phyloP scores from a whole-genome alignment of 2,329 filamentous ascomycete genomes.

The Geoglossum cookeanum region DNA sequence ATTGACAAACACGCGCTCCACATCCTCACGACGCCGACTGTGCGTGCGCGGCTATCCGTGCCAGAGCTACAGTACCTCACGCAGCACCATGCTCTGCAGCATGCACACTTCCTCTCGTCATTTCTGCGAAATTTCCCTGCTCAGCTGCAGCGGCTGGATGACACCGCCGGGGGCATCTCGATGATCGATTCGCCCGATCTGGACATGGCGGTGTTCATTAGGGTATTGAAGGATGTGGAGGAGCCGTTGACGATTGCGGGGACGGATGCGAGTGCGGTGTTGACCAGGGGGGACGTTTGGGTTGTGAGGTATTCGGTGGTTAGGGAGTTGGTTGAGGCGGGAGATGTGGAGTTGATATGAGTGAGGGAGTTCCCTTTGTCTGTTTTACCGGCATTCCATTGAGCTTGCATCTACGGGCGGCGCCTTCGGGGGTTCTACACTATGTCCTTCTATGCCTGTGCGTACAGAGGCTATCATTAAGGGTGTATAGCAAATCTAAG shows the following conservation, averaged over 20 bases:
- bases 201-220: slow-evolving; percentile 67
- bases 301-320: slow-evolving; percentile 18
- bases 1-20: slow-evolving; percentile 62
- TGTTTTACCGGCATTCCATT: slow-evolving; percentile 4
- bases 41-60: slow-evolving; percentile 47
- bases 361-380: background rate
- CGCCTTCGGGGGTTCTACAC: background rate
- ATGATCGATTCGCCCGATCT: slow-evolving; percentile 84
- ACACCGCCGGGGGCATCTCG: slow-evolving; percentile 70
- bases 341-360: slow-evolving; percentile 18
- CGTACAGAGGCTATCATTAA: too few species aligned
- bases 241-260: slow-evolving; percentile 16
- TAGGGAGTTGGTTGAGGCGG: slow-evolving; percentile 14
- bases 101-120: slow-evolving; percentile 66
- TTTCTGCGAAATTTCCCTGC: slow-evolving; percentile 71
- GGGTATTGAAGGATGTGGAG: slow-evolving; percentile 43
- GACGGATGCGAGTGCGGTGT: slow-evolving; percentile 14
- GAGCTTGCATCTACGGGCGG: slow-evolving; percentile 9
- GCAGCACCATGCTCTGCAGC: slow-evolving; percentile 66
- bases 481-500: too few species aligned
- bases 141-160: slow-evolving; percentile 67
- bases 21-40: slow-evolving; percentile 39
- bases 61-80: slow-evolving; percentile 69
- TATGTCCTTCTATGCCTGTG: too few species aligned
- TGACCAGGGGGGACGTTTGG: slow-evolving; percentile 16